phyloP scores from a whole-genome alignment of 2,329 filamentous ascomycete species.

The Raffaelea deltoideospora region DNA sequence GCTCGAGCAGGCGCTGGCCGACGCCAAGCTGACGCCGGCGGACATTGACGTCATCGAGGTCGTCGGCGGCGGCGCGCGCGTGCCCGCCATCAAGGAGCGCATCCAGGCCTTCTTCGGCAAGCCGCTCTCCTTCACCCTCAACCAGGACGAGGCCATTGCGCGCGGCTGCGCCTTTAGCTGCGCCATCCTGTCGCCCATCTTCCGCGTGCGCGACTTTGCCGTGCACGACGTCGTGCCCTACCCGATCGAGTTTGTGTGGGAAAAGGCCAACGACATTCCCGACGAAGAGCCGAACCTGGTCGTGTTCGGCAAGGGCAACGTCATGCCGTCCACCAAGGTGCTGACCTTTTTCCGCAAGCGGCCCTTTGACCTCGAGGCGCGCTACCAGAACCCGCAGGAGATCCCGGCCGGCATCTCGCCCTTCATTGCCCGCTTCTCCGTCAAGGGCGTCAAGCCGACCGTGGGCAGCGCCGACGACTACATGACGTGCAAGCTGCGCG shows the following conservation, averaged over 20 bases:
- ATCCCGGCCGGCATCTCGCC: slow-evolving; percentile 83
- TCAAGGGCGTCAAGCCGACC: slow-evolving; percentile 83
- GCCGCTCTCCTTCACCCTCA: slow-evolving; percentile 84
- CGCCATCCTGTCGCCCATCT: slow-evolving; percentile 90
- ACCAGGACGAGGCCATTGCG: slow-evolving; percentile 94
- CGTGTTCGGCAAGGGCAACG: slow-evolving; percentile 94
- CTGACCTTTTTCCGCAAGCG: slow-evolving; percentile 99
- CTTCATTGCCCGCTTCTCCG: slow-evolving; percentile 94
- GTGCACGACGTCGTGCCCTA: slow-evolving; percentile 97
- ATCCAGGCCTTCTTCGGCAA: slow-evolving; percentile 90
- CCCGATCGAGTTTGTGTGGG: slow-evolving; percentile 97
- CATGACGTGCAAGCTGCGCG: slow-evolving; percentile 99
- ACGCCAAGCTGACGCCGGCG: slow-evolving; percentile 78
- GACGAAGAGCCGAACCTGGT: slow-evolving; percentile 96
- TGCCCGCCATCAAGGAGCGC: slow-evolving; percentile 79
- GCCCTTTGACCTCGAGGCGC: slow-evolving; percentile 88
- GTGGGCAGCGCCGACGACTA: slow-evolving; percentile 79
- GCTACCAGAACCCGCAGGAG: slow-evolving; percentile 73
- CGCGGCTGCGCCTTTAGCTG: slow-evolving; percentile 95
- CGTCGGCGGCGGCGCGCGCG: slow-evolving; percentile 86
- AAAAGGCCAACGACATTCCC: slow-evolving; percentile 94
- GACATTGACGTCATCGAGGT: slow-evolving; percentile 92
- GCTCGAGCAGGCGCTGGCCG: slow-evolving; percentile 82
- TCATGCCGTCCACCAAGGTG: slow-evolving; percentile 97
- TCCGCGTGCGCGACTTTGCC: slow-evolving; percentile 96